Evolutionary conservation across 331 rosid genomes (phyloP), one percentile per base, ranked within the genome.

Genomic region (Quercus phellos): DNA sequence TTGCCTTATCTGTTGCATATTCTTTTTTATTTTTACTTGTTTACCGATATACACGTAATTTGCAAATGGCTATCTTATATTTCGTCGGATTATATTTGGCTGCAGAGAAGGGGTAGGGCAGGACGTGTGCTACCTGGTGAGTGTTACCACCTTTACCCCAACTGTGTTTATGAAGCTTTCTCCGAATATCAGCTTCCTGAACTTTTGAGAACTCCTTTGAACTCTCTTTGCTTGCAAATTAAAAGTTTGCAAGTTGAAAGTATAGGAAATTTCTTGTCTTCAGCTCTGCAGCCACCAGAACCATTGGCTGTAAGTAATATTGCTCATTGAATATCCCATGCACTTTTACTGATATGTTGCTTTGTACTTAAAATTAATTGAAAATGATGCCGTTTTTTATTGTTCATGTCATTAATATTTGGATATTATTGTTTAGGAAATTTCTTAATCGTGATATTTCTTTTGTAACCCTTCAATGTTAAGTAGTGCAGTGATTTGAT

Each of bases 101-200:
- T 86, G 76, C 98, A 94, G 97, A 92, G 99, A 89, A 89, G 87
- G 82, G 99, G 99, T 55, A 89, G 97, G 88, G 99, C 99, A 61
- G 99, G 99, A 53, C 99, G 97, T 67, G 99, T 94, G 83, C 99
- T 88, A 86, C 97, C 98, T 66, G 99, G 97, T 21, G 93, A 92
- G 85, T 90, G 98, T 83, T 94, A 86, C 87, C 99, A 92, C 89
- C 97, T 94, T 72, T 94, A 94, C 80, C 96, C 98, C 38, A 88
- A 55, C 78, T 92, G 97, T 83, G 98, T 94, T 73, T 92, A 83
- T 88, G 89, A 81, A 68, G 98, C 98, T 24, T 94, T 94, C 89
- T 85, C 98, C 21, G 98, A 94, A 87, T 94, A 88, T 80, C 97
- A 91, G 86, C 98, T 92, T 70, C 99, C 99, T 61, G 99, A 94